Evolutionary conservation across 257 asterid genomes (phyloP).

Genomic region (Knoxia roxburghii): DNA sequence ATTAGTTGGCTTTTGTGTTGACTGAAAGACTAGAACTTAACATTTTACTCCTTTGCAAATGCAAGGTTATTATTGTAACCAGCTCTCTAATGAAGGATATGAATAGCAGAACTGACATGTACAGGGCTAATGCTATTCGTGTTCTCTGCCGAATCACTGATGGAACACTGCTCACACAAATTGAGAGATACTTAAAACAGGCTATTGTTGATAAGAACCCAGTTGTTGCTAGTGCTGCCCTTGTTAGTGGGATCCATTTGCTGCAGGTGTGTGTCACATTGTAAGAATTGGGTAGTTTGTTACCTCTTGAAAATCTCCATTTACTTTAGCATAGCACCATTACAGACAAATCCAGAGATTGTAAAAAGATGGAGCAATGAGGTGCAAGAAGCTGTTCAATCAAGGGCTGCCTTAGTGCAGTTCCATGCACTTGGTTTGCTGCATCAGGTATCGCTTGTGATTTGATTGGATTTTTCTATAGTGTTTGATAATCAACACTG

Average conservation of each 20-base stretch:
- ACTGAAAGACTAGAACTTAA: slow-evolving; percentile 21
- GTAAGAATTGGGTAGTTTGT: neutral
- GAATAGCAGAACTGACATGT: slow-evolving; percentile 97
- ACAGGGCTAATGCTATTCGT: slow-evolving; percentile 92
- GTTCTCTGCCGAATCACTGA: slow-evolving; percentile 90
- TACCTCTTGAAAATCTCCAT: neutral
- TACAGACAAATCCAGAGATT: slow-evolving; percentile 83
- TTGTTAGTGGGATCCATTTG: slow-evolving; percentile 89
- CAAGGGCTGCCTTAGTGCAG: slow-evolving; percentile 92
- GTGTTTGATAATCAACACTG: neutral
- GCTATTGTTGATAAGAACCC: slow-evolving; percentile 96
- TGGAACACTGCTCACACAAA: slow-evolving; percentile 89
- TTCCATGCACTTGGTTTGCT: slow-evolving; percentile 91
- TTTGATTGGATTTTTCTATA: neutral
- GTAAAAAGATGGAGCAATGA: slow-evolving; percentile 98
- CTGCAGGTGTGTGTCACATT: slow-evolving; percentile 51
- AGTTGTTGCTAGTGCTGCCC: slow-evolving; percentile 96
- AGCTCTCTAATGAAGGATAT: slow-evolving; percentile 98
- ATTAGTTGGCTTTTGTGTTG: slow-evolving; percentile 3
- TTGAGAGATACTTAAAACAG: slow-evolving; percentile 92
- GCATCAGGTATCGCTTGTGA: slow-evolving; percentile 58
- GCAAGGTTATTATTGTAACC: slow-evolving; percentile 94
- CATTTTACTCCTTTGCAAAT: slow-evolving; percentile 20
- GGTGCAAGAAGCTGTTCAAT: slow-evolving; percentile 95
- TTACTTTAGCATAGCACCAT: neutral